These are phyloP conservation scores for Nicotiana knightiana DNA, from an alignment of 257 asterid species.

Conservation along the genomic window DNA sequence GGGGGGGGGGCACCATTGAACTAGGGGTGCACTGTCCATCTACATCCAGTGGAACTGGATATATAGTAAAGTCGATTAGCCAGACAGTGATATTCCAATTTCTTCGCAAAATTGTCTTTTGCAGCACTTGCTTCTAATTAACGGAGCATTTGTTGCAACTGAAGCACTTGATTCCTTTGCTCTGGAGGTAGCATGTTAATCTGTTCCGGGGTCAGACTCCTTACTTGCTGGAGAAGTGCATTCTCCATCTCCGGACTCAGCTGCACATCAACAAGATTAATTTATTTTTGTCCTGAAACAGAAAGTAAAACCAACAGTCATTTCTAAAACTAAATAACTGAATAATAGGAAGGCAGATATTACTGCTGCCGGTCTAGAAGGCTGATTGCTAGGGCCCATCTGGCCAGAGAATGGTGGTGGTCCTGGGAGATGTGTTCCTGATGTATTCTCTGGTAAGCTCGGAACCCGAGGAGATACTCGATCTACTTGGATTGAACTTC, in stretches of 20 bases:
- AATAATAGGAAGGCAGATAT: conserved; percentile 10
- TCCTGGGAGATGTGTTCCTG: conserved; percentile 48
- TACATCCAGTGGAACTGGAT: not conserved
- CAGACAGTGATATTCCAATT: not conserved
- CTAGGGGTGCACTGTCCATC: not conserved
- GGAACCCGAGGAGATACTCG: conserved; percentile 61
- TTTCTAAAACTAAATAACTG: not conserved
- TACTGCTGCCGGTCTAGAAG: conserved; percentile 57
- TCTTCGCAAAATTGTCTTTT: not conserved
- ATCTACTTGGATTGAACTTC: conserved; percentile 64
- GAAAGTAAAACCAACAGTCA: not conserved
- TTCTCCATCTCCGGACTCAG: conserved; percentile 83
- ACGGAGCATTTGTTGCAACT: conserved; percentile 90
- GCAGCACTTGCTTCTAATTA: conserved; percentile 28
- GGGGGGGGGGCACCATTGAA: not conserved
- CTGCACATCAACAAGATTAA: conserved; percentile 34
- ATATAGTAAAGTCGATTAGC: not conserved
- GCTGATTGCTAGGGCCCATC: conserved; percentile 64
- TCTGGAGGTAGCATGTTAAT: conserved; percentile 78
- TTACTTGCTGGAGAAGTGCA: conserved; percentile 83
- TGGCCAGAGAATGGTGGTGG: conserved; percentile 51
- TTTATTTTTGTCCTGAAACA: not conserved
- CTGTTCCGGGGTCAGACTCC: conserved; percentile 91
- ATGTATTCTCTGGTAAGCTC: conserved; percentile 42
- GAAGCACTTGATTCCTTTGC: conserved; percentile 85